Evolutionary conservation across 2,329 filamentous ascomycete genomes (phyloP).

Genomic region (Dichotomopilus funicola): DNA sequence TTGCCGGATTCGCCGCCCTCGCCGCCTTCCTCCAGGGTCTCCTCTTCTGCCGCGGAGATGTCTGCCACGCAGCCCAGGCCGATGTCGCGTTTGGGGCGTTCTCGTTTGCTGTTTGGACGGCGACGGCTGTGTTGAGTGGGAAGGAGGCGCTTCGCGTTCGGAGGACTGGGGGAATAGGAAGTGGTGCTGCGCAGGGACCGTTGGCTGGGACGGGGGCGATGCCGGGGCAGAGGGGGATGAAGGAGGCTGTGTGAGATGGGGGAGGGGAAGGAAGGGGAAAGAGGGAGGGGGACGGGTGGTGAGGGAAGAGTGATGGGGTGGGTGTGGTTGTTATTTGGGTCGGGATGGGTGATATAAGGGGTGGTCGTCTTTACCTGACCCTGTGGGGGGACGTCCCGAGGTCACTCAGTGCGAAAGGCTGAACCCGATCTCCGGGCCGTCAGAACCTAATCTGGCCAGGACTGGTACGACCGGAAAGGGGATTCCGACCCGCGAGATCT

Average conservation of each 20-base stretch:
- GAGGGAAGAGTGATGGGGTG: background rate
- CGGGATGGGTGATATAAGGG: background rate
- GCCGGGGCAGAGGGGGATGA: background rate
- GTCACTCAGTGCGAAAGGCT: too few species aligned
- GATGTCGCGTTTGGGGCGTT: slow-evolving; percentile 49
- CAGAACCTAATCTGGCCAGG: background rate
- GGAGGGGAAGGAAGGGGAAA: too few species aligned
- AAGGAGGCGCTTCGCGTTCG: slow-evolving; percentile 41
- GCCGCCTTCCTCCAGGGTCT: slow-evolving; percentile 50
- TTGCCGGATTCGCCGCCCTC: slow-evolving; percentile 71
- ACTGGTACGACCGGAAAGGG: too few species aligned
- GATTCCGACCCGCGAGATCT: too few species aligned
- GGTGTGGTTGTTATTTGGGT: background rate
- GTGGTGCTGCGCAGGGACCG: slow-evolving; percentile 33
- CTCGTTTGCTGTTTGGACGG: slow-evolving; percentile 48
- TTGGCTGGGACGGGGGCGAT: background rate
- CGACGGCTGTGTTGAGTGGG: slow-evolving; percentile 39
- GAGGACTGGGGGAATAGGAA: slow-evolving; percentile 23
- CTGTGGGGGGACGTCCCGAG: too few species aligned
- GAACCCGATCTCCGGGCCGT: background rate
- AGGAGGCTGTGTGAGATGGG: slow-evolving; percentile 6
- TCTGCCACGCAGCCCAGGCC: slow-evolving; percentile 50
- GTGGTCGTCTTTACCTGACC: too few species aligned
- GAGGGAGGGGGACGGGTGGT: too few species aligned
- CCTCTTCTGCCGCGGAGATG: slow-evolving; percentile 50